phyloP scores from a whole-genome alignment of 331 rosid genomes.

The Malus hybrid region DNA sequence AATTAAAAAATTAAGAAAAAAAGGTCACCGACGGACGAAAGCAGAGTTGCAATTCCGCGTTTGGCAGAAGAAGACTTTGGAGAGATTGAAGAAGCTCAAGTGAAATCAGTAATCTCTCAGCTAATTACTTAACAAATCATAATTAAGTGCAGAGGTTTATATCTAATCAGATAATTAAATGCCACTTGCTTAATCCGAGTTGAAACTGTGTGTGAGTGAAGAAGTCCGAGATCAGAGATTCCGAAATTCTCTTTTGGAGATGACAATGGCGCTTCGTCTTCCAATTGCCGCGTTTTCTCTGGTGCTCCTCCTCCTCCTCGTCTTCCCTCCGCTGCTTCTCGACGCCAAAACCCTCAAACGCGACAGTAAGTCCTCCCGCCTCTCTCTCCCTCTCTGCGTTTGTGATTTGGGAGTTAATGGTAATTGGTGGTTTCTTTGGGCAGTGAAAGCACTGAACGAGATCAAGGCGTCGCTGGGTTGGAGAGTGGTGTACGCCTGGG shows the following conservation, averaged over 20 bases:
- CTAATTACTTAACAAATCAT: neutral
- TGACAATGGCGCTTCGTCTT: constrained; percentile 39
- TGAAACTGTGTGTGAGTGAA: neutral
- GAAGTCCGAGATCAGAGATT: neutral
- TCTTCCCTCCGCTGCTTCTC: constrained; percentile 19
- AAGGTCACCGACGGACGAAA: neutral
- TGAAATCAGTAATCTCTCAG: neutral
- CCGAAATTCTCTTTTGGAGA: neutral
- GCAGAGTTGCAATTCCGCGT: neutral
- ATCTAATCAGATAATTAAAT: neutral
- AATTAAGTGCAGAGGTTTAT: neutral
- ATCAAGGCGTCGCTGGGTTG: constrained; percentile 96
- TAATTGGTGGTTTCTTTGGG: neutral
- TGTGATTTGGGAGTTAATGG: neutral
- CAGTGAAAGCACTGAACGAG: constrained; percentile 96
- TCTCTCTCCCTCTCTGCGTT: neutral
- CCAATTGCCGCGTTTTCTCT: constrained; percentile 33
- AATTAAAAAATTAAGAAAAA: neutral
- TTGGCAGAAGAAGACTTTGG: neutral
- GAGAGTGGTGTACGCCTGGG: constrained; percentile 99
- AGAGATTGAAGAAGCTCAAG: neutral
- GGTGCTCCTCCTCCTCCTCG: constrained; percentile 9
- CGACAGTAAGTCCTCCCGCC: constrained; percentile 44
- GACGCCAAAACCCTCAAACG: constrained; percentile 83
- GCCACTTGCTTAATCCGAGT: neutral